These are phyloP conservation scores for Myriosclerotinia duriaeana DNA, from an alignment of 2,329 filamentous ascomycete genomes.

Conservation along the genomic window DNA sequence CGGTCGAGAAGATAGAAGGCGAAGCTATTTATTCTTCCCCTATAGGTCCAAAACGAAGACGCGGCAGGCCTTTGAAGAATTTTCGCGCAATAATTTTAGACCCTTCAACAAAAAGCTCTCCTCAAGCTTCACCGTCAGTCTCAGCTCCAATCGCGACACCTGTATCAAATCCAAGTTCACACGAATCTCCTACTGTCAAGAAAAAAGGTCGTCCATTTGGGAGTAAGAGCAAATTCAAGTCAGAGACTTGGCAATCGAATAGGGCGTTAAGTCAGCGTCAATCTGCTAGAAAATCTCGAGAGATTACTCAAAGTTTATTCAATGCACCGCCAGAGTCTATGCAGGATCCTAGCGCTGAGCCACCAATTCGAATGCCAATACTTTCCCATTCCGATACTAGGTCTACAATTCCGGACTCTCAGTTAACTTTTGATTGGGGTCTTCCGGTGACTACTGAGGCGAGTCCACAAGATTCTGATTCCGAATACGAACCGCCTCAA, in stretches of 20 bases:
- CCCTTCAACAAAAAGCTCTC: not conserved
- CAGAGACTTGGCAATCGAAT: not conserved
- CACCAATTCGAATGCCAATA: not conserved
- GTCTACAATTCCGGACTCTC: not conserved
- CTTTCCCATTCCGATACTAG: not conserved
- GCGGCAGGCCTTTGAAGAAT: not conserved
- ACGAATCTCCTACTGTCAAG: not conserved
- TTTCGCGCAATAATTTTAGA: not conserved
- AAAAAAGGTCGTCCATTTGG: constrained; percentile 11
- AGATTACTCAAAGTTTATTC: not conserved
- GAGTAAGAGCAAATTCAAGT: not conserved
- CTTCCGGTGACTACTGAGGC: too few relatives aligned
- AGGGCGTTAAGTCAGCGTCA: not conserved
- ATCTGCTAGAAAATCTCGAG: not conserved
- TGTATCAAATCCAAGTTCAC: not conserved
- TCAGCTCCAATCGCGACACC: not conserved
- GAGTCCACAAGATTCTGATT: not conserved
- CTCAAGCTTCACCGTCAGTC: not conserved
- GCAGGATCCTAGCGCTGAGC: not conserved
- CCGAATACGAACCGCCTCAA: not conserved
- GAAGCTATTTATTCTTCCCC: constrained; percentile 1
- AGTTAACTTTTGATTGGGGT: not conserved
- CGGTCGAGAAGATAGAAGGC: not conserved
- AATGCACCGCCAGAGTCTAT: not conserved
- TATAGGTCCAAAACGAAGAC: constrained; percentile 11